phyloP scores from a whole-genome alignment of 2,329 filamentous ascomycete species.

The Seiridium unicorne region DNA sequence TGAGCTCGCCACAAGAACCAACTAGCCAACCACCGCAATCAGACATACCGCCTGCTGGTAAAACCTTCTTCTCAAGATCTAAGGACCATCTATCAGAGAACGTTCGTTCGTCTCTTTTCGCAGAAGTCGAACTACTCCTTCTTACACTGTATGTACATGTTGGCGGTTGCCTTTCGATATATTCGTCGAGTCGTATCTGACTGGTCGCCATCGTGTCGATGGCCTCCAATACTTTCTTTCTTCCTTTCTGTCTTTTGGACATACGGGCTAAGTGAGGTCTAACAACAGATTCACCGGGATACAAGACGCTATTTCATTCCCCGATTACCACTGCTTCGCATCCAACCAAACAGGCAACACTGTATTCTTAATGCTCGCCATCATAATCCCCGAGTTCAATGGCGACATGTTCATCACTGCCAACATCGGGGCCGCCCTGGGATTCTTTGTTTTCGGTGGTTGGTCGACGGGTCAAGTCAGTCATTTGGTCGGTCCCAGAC shows the following conservation, averaged over 20 bases:
- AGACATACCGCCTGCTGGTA: background rate
- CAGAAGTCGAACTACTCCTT: slow-evolving; percentile 43
- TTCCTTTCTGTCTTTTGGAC: background rate
- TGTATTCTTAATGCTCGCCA: slow-evolving; percentile 53
- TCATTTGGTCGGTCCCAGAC: slow-evolving; percentile 48
- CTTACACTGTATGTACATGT: slow-evolving; percentile 38
- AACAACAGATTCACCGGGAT: slow-evolving; percentile 42
- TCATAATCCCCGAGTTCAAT: slow-evolving; percentile 46
- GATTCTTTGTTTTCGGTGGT: slow-evolving; percentile 53
- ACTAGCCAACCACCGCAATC: background rate
- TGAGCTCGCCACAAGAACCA: background rate
- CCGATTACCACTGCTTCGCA: slow-evolving; percentile 61
- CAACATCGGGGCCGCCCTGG: slow-evolving; percentile 55
- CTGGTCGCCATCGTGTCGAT: too few relatives aligned
- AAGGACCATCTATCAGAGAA: slow-evolving; percentile 25
- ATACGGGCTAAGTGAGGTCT: background rate
- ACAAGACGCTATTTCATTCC: slow-evolving; percentile 59
- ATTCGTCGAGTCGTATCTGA: too few relatives aligned
- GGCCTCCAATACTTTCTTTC: background rate
- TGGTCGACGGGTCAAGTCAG: slow-evolving; percentile 56
- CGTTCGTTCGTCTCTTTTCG: slow-evolving; percentile 37
- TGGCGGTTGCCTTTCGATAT: too few relatives aligned
- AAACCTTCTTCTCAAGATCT: slow-evolving; percentile 15
- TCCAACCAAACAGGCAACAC: slow-evolving; percentile 68
- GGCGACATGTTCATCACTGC: slow-evolving; percentile 47